Evolutionary conservation across 2,329 filamentous ascomycete genomes (phyloP).

Genomic region (Plenodomus lindquistii): DNA sequence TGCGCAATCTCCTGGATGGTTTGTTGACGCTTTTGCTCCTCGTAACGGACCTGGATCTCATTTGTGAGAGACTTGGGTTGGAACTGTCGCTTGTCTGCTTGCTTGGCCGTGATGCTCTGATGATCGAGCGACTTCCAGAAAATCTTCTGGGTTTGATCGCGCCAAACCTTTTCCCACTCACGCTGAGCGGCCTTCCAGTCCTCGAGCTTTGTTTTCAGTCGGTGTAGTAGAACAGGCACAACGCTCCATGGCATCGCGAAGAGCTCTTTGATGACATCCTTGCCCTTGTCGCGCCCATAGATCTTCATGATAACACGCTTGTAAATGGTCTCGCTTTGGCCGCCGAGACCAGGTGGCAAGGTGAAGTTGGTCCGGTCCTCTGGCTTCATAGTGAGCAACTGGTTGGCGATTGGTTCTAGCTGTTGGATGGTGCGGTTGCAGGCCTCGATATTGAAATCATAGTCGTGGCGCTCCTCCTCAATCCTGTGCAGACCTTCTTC

Average conservation of each 20-base stretch:
- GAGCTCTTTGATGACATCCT: constrained; percentile 83
- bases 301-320: constrained; percentile 97
- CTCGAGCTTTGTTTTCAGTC: constrained; percentile 94
- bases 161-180: constrained; percentile 99
- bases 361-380: constrained; percentile 76
- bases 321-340: constrained; percentile 94
- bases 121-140: constrained; percentile 97
- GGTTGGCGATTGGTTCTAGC: constrained; percentile 89
- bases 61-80: constrained; percentile 88
- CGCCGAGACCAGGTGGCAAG: constrained; percentile 81
- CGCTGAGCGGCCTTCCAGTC: constrained; percentile 97
- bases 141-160: constrained; percentile 89
- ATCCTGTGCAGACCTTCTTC: constrained; percentile 95
- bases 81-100: constrained; percentile 87
- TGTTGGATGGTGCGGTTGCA: constrained; percentile 95
- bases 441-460: constrained; percentile 97
- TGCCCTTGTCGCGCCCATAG: constrained; percentile 82
- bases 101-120: constrained; percentile 88
- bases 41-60: constrained; percentile 88
- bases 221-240: constrained; percentile 82
- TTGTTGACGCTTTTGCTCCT: constrained; percentile 80
- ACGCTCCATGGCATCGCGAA: constrained; percentile 83
- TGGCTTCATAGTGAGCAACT: constrained; percentile 75
- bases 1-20: constrained; percentile 62
- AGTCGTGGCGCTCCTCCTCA: constrained; percentile 97